These are phyloP conservation scores for Kandelia obovata DNA, from an alignment of 345 rosid species.

Conservation along the genomic window DNA sequence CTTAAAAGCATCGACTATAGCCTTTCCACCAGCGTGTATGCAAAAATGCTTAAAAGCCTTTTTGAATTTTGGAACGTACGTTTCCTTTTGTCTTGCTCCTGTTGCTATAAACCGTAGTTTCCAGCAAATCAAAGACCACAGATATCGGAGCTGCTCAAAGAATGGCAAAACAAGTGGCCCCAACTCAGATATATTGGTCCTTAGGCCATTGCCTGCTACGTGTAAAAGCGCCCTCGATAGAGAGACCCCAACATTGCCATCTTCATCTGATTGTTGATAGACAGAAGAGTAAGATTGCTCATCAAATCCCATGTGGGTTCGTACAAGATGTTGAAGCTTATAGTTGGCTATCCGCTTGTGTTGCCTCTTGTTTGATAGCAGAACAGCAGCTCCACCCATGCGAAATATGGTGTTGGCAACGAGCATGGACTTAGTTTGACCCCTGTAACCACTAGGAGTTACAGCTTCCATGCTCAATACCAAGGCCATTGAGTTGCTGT, in stretches of 20 bases:
- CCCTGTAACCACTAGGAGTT: constrained; percentile 39
- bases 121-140: constrained; percentile 25
- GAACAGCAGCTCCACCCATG: constrained; percentile 59
- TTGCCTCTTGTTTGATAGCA: constrained; percentile 50
- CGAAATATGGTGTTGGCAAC: constrained; percentile 51
- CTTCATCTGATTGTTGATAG: constrained; percentile 43
- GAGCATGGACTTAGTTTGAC: constrained; percentile 51
- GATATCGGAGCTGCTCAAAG: constrained; percentile 46
- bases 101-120: constrained; percentile 19
- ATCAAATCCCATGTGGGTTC: constrained; percentile 55
- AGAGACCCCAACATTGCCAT: constrained; percentile 47
- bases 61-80: constrained; percentile 47
- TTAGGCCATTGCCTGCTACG: constrained; percentile 47
- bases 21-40: constrained; percentile 58
- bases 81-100: constrained; percentile 11
- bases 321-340: constrained; percentile 52
- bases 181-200: constrained; percentile 43
- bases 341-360: constrained; percentile 41
- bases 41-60: constrained; percentile 62
- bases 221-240: constrained; percentile 44
- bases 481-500: constrained; percentile 43
- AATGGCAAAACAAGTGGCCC: constrained; percentile 53
- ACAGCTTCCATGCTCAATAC: constrained; percentile 61
- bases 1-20: constrained; percentile 52
- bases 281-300: constrained; percentile 44